Base-by-base conservation (phyloP, 768 basidiomycete genomes). In the Ephemerocybe angulata region DNA sequence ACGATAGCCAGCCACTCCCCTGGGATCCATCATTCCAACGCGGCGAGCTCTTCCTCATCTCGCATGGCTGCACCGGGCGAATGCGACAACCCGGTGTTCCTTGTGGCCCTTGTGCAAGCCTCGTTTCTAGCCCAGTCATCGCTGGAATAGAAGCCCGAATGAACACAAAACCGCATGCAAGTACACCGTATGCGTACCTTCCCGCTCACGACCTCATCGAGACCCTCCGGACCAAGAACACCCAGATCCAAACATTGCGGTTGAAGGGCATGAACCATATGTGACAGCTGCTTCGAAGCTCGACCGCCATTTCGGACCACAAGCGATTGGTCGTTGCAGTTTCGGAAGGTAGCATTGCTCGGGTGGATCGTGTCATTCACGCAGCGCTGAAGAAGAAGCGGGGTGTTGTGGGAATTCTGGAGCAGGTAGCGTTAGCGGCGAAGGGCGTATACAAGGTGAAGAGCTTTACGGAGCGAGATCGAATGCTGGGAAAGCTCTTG, bases 401-500 rank as follows among this genome's bases (percentile, higher is more conserved):
- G 21, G 62, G 63, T 0, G 52, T 54, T 22, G 50, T 56, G 0
- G 63, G 47, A 11, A 13, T 66, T 2, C 24, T 65, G 2, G 33
- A 28, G 0, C 8, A 13, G 1, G 48, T 49, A 25, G 8, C 53
- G 17, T 51, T 42, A 2, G 64, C 64, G 2, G 62, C 56, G 3
- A n/a, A 49, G 21, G 64, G 62, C 0, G 13, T 43, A 0, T 69
- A 71, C 31, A 33, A 58, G 3, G 61, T 65, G 27, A 65, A 58
- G 37, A 62, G 60, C 37, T 66, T 50, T 33, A 62, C 50, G 2
- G 64, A 67, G 15, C 54, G 59, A 19, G 64, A 70, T 5, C 49
- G 58, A 2, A 38, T 67, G 41, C 33, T 48, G 19, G 60, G 48
- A 0, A 21, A 67, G 22, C 46, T 67, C 0, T 10, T 70, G 7